Percentiles rank a stretch among this genome's conserved stretches.
Evolutionary conservation across 495 filamentous ascomycete species (phyloP).

Genomic region (Aspergillus kassunensis): DNA sequence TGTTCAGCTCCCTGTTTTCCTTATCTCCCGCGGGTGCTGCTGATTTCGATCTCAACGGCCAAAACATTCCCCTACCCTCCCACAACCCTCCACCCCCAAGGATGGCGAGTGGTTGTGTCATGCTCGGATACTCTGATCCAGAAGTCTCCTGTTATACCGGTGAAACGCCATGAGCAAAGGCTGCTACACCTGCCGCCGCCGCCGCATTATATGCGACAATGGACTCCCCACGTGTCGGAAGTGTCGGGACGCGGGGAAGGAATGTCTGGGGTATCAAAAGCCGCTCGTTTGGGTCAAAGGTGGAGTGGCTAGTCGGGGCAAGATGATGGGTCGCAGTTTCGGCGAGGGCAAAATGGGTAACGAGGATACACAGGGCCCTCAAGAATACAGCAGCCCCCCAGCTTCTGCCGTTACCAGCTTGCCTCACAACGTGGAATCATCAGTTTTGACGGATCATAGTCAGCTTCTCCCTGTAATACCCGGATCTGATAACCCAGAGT

Average conservation of each 20-base stretch:
- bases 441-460: not conserved
- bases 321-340: conserved; percentile 50
- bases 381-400: not conserved
- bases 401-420: not conserved
- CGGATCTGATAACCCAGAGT: conserved; percentile 8
- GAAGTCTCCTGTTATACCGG: conserved; percentile 4
- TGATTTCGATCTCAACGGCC: conserved; percentile 1
- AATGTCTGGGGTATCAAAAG: conserved; percentile 60
- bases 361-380: not conserved
- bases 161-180: conserved; percentile 40
- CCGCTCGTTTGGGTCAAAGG: conserved; percentile 50
- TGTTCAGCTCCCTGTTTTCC: not conserved
- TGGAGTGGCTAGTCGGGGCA: conserved; percentile 46
- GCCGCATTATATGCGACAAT: conserved; percentile 57
- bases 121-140: conserved; percentile 17
- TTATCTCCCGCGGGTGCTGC: not conserved
- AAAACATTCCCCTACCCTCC: not conserved
- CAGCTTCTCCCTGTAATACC: not conserved
- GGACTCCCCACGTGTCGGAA: conserved; percentile 59
- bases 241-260: conserved; percentile 58
- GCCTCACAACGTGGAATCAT: not conserved
- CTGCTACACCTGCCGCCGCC: conserved; percentile 48
- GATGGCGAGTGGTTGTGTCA: conserved; percentile 20
- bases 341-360: conserved; percentile 29
- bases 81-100: conserved; percentile 4